Conservation (phyloP, 768 basidiomycete genomes). For the Calocera viscosa region DNA sequence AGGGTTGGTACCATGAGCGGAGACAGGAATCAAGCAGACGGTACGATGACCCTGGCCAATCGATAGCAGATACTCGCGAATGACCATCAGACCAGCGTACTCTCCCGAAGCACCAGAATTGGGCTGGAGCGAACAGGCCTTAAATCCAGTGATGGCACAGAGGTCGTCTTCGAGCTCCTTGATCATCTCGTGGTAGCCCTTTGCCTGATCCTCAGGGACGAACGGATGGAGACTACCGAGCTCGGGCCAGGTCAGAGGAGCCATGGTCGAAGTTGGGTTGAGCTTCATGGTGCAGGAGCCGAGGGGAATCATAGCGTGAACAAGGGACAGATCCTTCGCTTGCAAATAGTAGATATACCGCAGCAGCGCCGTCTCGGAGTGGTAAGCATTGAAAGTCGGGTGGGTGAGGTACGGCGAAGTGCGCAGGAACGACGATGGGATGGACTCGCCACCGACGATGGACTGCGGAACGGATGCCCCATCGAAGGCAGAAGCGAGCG, state of each 20-base stretch:
- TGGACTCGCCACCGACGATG: constrained; percentile 28
- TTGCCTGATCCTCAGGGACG: constrained; percentile 74
- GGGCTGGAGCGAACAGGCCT: constrained; percentile 90
- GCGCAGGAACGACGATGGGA: constrained; percentile 47
- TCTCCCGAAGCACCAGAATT: constrained; percentile 98
- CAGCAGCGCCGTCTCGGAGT: constrained; percentile 97
- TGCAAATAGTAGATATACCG: constrained; percentile 91
- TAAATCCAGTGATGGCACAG: constrained; percentile 91
- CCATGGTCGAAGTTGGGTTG: constrained; percentile 97
- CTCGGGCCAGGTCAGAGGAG: constrained; percentile 88
- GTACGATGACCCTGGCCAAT: constrained; percentile 75
- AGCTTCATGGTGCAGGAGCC: constrained; percentile 98
- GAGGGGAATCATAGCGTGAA: constrained; percentile 91
- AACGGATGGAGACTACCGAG: constrained; percentile 88
- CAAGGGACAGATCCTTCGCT: constrained; percentile 85
- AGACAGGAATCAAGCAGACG: constrained; percentile 86
- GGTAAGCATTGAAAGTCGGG: constrained; percentile 89
- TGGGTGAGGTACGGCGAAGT: constrained; percentile 66
- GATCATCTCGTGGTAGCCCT: constrained; percentile 74
- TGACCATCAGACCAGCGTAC: constrained; percentile 89
- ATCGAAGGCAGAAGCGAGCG: constrained; percentile 60
- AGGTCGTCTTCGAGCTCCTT: constrained; percentile 84
- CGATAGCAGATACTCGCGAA: constrained; percentile 86
- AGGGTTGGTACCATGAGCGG: constrained; percentile 97
- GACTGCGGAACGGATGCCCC: constrained; percentile 31